Percentiles rank a stretch among this genome's conserved stretches.
Evolutionary conservation across 2,329 filamentous ascomycete species (phyloP).

Genomic region (Huntiella savannae): DNA sequence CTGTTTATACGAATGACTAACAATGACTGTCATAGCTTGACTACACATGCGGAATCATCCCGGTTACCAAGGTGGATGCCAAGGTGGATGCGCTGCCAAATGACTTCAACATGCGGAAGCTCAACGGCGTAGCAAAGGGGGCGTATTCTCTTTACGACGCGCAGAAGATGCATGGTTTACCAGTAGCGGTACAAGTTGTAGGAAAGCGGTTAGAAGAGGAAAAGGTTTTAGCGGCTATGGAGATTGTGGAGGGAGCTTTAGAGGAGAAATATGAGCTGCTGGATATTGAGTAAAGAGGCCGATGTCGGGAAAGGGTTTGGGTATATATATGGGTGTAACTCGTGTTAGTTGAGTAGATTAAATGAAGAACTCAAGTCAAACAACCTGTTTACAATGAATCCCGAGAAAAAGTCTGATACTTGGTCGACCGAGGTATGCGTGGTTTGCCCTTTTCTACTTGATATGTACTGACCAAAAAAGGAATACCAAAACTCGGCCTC

Average conservation of each 20-base stretch:
- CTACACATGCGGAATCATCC: constrained; percentile 66
- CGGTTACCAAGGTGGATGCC: constrained; percentile 68
- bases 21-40: constrained; percentile 39
- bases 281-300: constrained; percentile 23
- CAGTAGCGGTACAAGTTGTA: constrained; percentile 70
- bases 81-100: constrained; percentile 44
- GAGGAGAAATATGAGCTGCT: constrained; percentile 33
- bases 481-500: constrained; percentile 41
- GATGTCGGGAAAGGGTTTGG: neutral
- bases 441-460: neutral
- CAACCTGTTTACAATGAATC: neutral
- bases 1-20: neutral
- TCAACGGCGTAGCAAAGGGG: constrained; percentile 64
- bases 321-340: neutral
- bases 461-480: constrained; percentile 17
- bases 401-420: constrained; percentile 15
- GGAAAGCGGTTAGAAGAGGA: constrained; percentile 68
- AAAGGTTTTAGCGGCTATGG: constrained; percentile 69
- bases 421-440: constrained; percentile 22
- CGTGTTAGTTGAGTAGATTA: neutral
- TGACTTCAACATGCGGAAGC: constrained; percentile 37
- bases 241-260: constrained; percentile 55
- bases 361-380: neutral
- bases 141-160: constrained; percentile 79
- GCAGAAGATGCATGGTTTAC: constrained; percentile 65